A percentile compares a stretch with the other conserved stretches of the same genome.
These are phyloP conservation scores for Coemansia asiatica DNA, from an alignment of 192 early-diverging fungal species.

Conservation along the genomic window DNA sequence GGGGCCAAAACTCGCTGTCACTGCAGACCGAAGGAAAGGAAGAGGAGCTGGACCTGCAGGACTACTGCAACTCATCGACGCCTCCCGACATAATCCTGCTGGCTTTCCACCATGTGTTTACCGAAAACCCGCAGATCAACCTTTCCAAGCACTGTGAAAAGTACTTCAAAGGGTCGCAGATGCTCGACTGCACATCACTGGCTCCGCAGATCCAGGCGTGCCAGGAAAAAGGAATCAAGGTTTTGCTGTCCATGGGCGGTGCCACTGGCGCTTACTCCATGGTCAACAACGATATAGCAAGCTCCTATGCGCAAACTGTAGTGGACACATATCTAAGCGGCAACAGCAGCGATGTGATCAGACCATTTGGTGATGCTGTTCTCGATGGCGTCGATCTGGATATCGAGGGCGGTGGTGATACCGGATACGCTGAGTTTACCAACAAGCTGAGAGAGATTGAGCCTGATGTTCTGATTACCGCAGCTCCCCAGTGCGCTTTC, in stretches of 20 bases:
- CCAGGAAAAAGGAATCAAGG: conserved; percentile 57
- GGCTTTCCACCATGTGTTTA: conserved; percentile 60
- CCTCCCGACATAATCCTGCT: conserved; percentile 53
- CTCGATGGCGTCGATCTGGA: conserved; percentile 60
- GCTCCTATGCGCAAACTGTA: conserved; percentile 47
- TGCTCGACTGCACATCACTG: conserved; percentile 56
- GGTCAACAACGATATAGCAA: conserved; percentile 12
- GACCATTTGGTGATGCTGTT: conserved; percentile 54
- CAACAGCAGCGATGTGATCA: conserved; percentile 21
- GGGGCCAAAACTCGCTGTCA: conserved; percentile 57
- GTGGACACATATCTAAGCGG: conserved; percentile 60
- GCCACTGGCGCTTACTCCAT: conserved; percentile 56
- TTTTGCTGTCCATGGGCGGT: conserved; percentile 62
- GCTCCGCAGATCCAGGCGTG: conserved; percentile 60
- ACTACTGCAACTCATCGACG: conserved; percentile 50
- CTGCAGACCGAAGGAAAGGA: conserved; percentile 30
- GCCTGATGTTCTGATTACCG: conserved; percentile 50
- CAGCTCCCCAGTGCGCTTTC: conserved; percentile 58
- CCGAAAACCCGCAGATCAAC: conserved; percentile 59
- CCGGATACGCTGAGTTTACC: conserved; percentile 48
- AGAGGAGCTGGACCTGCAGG: conserved; percentile 33
- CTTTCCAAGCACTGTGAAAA: conserved; percentile 53
- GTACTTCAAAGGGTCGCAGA: conserved; percentile 42
- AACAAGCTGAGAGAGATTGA: conserved; percentile 29
- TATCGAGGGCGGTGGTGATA: conserved; percentile 42